phyloP scores from a whole-genome alignment of 768 basidiomycete genomes.

The Heimioporus sp. region DNA sequence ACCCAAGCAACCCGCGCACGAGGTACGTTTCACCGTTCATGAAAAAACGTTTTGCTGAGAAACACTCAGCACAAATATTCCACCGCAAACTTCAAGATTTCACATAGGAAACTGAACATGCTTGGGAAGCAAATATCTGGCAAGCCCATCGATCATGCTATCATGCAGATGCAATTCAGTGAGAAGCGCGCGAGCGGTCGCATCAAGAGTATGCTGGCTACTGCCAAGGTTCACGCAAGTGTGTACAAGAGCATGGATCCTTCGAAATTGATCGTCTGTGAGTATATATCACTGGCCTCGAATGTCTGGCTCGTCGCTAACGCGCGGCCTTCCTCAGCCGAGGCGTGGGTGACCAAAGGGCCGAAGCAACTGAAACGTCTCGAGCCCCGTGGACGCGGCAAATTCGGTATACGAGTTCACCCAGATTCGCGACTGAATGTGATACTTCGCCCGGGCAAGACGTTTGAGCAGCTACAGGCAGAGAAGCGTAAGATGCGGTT shows the following conservation, averaged over 20 bases:
- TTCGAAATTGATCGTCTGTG: constrained; percentile 78
- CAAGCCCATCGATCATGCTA: constrained; percentile 91
- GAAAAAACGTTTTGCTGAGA: constrained; percentile 3
- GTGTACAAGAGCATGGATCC: constrained; percentile 73
- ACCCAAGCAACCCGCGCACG: constrained; percentile 26
- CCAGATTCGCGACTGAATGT: constrained; percentile 75
- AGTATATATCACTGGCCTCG: constrained; percentile 31
- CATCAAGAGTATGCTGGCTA: constrained; percentile 84
- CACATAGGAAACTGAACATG: constrained; percentile 88
- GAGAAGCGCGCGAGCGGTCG: constrained; percentile 87
- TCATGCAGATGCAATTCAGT: constrained; percentile 95
- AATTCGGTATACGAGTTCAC: constrained; percentile 73
- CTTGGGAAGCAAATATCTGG: constrained; percentile 85
- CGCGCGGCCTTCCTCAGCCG: constrained; percentile 47
- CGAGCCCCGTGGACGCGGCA: constrained; percentile 83
- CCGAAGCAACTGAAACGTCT: constrained; percentile 57
- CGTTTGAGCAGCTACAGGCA: constrained; percentile 61
- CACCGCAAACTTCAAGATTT: constrained; percentile 91
- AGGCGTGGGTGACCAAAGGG: constrained; percentile 94
- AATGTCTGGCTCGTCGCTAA: background rate
- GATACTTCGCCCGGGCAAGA: constrained; percentile 78
- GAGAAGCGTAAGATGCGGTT: constrained; percentile 66
- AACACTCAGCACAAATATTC: constrained; percentile 84
- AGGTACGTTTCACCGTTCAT: constrained; percentile 17
- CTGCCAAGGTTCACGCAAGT: constrained; percentile 82